These are phyloP conservation scores for Diaporthe helianthi DNA, from an alignment of 2,329 filamentous ascomycete genomes.

Conservation along the genomic window DNA sequence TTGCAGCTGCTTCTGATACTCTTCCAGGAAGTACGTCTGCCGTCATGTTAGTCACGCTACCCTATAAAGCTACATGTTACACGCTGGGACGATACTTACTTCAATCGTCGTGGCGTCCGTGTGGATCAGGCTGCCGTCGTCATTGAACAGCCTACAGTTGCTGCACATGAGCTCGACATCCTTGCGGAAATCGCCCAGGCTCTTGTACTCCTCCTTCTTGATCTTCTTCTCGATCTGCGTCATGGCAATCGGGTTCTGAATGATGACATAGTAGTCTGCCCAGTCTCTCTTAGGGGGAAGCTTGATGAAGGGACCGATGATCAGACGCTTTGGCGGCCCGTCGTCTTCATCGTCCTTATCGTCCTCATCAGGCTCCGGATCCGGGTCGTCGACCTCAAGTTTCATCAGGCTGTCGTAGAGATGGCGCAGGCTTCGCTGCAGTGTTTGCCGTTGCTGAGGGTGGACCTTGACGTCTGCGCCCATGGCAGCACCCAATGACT, in stretches of 20 bases:
- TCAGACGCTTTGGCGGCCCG: constrained; percentile 71
- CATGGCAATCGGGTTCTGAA: constrained; percentile 93
- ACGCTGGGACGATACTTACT: constrained; percentile 58
- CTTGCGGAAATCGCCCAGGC: constrained; percentile 77
- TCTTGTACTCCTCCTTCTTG: constrained; percentile 92
- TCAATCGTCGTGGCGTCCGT: constrained; percentile 92
- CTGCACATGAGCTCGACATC: constrained; percentile 86
- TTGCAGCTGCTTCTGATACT: constrained; percentile 60
- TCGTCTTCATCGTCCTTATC: constrained; percentile 59
- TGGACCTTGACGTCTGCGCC: constrained; percentile 64
- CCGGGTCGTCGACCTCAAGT: constrained; percentile 79
- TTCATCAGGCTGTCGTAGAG: constrained; percentile 84
- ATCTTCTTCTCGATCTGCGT: constrained; percentile 94
- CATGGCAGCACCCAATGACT: constrained; percentile 55
- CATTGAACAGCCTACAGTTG: constrained; percentile 96
- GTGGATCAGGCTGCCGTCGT: constrained; percentile 91
- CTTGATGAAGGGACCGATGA: constrained; percentile 94
- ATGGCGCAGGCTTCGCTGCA: constrained; percentile 80
- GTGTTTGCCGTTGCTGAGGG: constrained; percentile 72
- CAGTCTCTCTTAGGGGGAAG: constrained; percentile 89
- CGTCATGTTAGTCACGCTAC: constrained; percentile 43
- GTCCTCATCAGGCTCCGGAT: constrained; percentile 54
- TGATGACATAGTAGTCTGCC: constrained; percentile 94
- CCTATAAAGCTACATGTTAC: background rate
- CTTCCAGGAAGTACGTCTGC: constrained; percentile 64